Evolutionary conservation across 805 yeast genomes (phyloP).

Genomic region (Ogataea parapolymorpha): DNA sequence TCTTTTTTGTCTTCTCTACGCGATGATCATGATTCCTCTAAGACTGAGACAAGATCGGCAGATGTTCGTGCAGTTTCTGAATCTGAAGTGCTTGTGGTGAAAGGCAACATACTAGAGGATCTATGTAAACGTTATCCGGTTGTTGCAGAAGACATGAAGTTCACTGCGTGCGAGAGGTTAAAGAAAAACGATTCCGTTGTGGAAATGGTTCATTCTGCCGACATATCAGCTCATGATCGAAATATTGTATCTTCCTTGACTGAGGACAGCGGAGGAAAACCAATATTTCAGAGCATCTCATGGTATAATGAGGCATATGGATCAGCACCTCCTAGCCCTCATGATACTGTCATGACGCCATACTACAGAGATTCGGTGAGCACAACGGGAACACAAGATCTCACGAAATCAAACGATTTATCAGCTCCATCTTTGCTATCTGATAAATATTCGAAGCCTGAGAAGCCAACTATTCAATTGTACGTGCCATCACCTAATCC

Average conservation of each 20-base stretch:
- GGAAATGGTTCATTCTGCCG: conserved; percentile 20
- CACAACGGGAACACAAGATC: not conserved
- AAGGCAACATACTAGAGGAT: conserved; percentile 50
- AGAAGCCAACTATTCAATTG: conserved; percentile 12
- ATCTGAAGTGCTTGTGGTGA: conserved; percentile 58
- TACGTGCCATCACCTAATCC: conserved; percentile 29
- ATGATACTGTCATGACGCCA: conserved; percentile 8
- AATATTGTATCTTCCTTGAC: conserved; percentile 19
- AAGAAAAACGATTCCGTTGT: conserved; percentile 29
- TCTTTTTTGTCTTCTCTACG: conserved; percentile 52
- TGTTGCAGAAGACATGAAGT: conserved; percentile 55
- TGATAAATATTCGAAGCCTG: not conserved
- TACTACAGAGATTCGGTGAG: conserved; percentile 3
- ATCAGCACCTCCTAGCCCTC: not conserved
- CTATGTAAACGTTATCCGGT: conserved; percentile 57
- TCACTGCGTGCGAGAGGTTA: conserved; percentile 55
- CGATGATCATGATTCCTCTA: conserved; percentile 27
- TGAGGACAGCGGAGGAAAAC: conserved; percentile 13
- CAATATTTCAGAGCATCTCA: conserved; percentile 18
- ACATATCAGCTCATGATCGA: conserved; percentile 20
- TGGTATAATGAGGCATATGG: conserved; percentile 9
- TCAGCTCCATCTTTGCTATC: not conserved
- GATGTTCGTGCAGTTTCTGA: conserved; percentile 59
- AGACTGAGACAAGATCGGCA: conserved; percentile 48
- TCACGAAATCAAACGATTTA: not conserved